phyloP scores from a whole-genome alignment of 306 rosid species.

The Comarum palustre region DNA sequence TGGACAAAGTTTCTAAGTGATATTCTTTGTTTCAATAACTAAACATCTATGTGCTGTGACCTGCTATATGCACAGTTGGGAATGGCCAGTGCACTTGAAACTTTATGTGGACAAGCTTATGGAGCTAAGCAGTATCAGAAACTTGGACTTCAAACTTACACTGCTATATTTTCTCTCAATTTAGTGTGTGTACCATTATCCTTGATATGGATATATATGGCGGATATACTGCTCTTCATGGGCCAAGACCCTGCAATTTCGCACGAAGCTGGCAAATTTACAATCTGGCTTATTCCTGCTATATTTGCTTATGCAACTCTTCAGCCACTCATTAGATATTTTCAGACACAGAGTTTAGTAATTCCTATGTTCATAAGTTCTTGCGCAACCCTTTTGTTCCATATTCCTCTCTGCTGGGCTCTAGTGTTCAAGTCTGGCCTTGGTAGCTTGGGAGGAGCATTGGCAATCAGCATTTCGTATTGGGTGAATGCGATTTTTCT shows the following conservation, averaged over 20 bases:
- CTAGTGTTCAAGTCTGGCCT: constrained; percentile 57
- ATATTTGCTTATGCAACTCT: constrained; percentile 63
- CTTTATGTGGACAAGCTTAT: constrained; percentile 47
- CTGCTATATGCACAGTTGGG: constrained; percentile 35
- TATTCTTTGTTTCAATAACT: background rate
- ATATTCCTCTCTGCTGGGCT: constrained; percentile 63
- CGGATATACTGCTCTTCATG: constrained; percentile 41
- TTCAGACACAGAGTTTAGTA: constrained; percentile 64
- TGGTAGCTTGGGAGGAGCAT: constrained; percentile 60
- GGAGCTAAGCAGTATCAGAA: constrained; percentile 43
- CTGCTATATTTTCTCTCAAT: constrained; percentile 43
- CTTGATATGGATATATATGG: constrained; percentile 57
- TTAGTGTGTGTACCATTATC: constrained; percentile 57
- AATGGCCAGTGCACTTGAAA: constrained; percentile 45
- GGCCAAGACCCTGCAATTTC: constrained; percentile 83
- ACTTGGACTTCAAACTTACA: constrained; percentile 28
- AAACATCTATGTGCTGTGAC: background rate
- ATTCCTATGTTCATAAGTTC: constrained; percentile 55
- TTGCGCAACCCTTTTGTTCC: constrained; percentile 37
- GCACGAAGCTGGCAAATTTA: constrained; percentile 57
- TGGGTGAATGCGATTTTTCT: constrained; percentile 70
- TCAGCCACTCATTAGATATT: constrained; percentile 55
- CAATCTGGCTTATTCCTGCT: constrained; percentile 60
- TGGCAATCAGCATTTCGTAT: constrained; percentile 56
- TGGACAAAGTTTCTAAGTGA: background rate